phyloP scores from a whole-genome alignment of 2,329 filamentous ascomycete genomes.

The Aspergillus proliferans region DNA sequence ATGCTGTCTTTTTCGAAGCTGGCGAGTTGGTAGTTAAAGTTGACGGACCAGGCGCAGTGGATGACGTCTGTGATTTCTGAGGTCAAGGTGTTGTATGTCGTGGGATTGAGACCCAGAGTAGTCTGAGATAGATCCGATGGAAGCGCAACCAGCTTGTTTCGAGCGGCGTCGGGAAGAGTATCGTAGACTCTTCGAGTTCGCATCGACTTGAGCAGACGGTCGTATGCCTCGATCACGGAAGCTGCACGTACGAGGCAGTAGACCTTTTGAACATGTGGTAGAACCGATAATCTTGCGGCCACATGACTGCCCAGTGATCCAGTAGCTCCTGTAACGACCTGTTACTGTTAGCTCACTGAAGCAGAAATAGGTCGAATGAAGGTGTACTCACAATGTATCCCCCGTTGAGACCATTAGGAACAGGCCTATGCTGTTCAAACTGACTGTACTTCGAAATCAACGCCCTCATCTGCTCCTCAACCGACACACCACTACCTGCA shows the following conservation, averaged over 20 bases:
- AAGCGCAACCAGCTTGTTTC: conserved; percentile 42
- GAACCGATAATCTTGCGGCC: conserved; percentile 39
- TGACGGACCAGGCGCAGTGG: conserved; percentile 61
- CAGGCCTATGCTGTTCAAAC: conserved; percentile 23
- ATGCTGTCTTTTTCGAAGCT: conserved; percentile 53
- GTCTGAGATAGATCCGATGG: conserved; percentile 43
- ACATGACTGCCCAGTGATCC: conserved; percentile 60
- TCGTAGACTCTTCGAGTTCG: conserved; percentile 27
- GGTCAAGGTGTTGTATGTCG: conserved; percentile 38
- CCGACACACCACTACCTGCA: conserved; percentile 21
- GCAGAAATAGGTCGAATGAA: neutral
- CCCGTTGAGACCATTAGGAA: conserved; percentile 11
- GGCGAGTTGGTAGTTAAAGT: conserved; percentile 53
- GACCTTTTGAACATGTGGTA: conserved; percentile 37
- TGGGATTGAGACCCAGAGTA: conserved; percentile 43
- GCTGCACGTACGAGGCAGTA: conserved; percentile 53
- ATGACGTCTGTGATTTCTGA: conserved; percentile 48
- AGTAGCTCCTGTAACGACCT: conserved; percentile 57
- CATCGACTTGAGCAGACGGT: conserved; percentile 43
- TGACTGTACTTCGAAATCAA: conserved; percentile 44
- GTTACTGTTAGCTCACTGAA: neutral
- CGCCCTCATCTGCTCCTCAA: conserved; percentile 40
- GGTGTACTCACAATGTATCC: conserved; percentile 18
- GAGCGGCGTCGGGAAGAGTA: conserved; percentile 11
- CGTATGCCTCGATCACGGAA: conserved; percentile 35